Base-by-base conservation (phyloP, 139 green algal species). In the Chlorella sp. region DNA sequence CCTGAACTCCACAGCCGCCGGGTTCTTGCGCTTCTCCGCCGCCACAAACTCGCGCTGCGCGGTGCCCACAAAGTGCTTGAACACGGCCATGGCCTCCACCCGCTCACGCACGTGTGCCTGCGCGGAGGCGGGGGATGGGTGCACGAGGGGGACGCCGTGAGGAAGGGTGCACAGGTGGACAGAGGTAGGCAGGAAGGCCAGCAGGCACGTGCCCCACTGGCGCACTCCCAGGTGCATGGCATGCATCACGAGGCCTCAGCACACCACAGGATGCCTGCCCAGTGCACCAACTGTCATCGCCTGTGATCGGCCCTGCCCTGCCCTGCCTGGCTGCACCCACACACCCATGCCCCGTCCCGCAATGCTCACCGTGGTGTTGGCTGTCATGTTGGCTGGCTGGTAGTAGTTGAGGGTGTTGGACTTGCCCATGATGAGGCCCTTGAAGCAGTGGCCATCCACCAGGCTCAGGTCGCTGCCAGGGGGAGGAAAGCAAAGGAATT, bases 361-460 rank as follows among this genome's bases (percentile, higher is more conserved):
- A 26, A 1, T 12, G 1, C 83, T 15, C 68, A 88, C 84, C 32
- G 68, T 89, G 28, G 26, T 53, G 28, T 42, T 60, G 3, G 30
- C 42, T 57, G 83, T 92, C 40, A 37, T 75, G 75, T 92, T 92
- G 11, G 91, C 39, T 3, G 83, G 18, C 79, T 93, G 91, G 83
- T 93, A 93, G 76, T 90, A 93, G 83, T 93, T 93, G 75, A 93
- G 83, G 34, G 91, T 93, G 60, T 71, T 90, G 64, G 88, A 89
- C 80, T 93, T 92, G 53, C 91, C 91, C 28, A 93, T 73, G 1
- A 92, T 75, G 30, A 93, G 60, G 28, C 32, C 73, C 39, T 71
- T 77, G 84, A 92, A 93, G 84, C 91, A 93, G 42, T 81, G 69
- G 34, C 88, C 88, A 22, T 92, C 89, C 40, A 91, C 68, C 22